Evolutionary conservation across 2,329 filamentous ascomycete species (phyloP), one percentile per base, ranked within the genome.

Genomic region (Dothistroma septosporum): DNA sequence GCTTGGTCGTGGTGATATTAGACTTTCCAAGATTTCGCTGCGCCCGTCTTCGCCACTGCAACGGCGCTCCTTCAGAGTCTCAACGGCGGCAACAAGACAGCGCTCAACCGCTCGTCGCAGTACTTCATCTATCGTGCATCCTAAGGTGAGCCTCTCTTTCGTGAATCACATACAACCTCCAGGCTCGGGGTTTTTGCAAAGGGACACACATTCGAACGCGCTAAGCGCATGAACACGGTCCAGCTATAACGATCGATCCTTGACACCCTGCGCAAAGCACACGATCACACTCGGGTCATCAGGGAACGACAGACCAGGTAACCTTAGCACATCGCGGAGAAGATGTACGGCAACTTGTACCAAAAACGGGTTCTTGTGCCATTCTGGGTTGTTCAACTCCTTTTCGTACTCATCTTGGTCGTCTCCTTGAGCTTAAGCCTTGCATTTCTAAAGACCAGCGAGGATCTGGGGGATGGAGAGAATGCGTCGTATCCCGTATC

Each of bases 341-440:
- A 57, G 32, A 69, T 68, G 61, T 57, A 56, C 46, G 58, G 60
- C 53, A 66, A 67, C 28, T 60, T 70, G 19, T 73, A 70, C 69
- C 49, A 60, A 31, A 72, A 72, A 64, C 60, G 64, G 37, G 66
- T 69, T 44, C 63, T 70, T 48, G 64, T 72, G 19, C 69, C 71
- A 2, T 64, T 72, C 59, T 73, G 70, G 70, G 53, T 64, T 3
- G 24, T 70, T 21, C 62, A 72, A 55, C 32, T 66, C 8, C 24
- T 66, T 24, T 60, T 64, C 46, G 52, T 64, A 55, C 47, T 64
- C 37, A 59, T 70, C 48, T 46, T 65, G 50, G 47, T 66, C 47
- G 56, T 55, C 32, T 46, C 49, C 14, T 35, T 59, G 22, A 53
- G 33, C 22, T 50, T 62, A 14, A 41, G 57, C 24, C 33, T 58